These are phyloP conservation scores for Hypoxylon trugodes DNA, from an alignment of 495 filamentous ascomycete genomes.

Conservation along the genomic window DNA sequence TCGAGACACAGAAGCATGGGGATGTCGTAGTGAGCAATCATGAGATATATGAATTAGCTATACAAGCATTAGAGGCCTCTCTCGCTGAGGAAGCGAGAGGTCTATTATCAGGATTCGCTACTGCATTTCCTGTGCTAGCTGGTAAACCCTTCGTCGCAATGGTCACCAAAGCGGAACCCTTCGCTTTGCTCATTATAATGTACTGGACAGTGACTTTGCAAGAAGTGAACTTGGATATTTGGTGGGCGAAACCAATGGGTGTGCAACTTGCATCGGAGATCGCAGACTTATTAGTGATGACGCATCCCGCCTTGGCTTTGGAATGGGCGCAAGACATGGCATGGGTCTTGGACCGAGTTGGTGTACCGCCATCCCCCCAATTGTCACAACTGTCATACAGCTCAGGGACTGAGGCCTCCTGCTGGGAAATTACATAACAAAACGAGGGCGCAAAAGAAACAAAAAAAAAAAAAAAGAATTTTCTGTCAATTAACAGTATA, in stretches of 20 bases:
- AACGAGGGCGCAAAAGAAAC: too few relatives aligned
- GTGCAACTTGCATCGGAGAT: conserved; percentile 29
- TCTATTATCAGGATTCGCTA: conserved; percentile 35
- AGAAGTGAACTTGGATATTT: conserved; percentile 13
- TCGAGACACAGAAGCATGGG: not conserved
- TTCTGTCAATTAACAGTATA: too few relatives aligned
- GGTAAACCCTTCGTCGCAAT: conserved; percentile 42
- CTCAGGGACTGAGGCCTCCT: not conserved
- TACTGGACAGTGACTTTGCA: conserved; percentile 44
- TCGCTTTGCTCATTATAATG: conserved; percentile 46
- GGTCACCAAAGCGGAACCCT: conserved; percentile 41
- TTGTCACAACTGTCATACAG: conserved; percentile 12
- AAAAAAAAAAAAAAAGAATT: too few relatives aligned
- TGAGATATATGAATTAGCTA: conserved; percentile 31
- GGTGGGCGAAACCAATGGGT: conserved; percentile 27
- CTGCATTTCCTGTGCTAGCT: conserved; percentile 34
- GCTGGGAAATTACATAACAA: not conserved
- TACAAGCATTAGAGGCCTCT: conserved; percentile 31
- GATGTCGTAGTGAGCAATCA: conserved; percentile 13
- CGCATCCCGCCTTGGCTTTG: conserved; percentile 5
- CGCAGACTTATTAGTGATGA: conserved; percentile 23
- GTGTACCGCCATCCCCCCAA: conserved; percentile 1
- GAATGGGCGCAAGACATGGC: conserved; percentile 27
- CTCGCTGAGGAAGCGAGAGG: conserved; percentile 43
- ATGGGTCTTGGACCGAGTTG: conserved; percentile 9